These are phyloP conservation scores for Mesembryanthemum crystallinum DNA, from an alignment of 148 eudicot species.

Conservation along the genomic window DNA sequence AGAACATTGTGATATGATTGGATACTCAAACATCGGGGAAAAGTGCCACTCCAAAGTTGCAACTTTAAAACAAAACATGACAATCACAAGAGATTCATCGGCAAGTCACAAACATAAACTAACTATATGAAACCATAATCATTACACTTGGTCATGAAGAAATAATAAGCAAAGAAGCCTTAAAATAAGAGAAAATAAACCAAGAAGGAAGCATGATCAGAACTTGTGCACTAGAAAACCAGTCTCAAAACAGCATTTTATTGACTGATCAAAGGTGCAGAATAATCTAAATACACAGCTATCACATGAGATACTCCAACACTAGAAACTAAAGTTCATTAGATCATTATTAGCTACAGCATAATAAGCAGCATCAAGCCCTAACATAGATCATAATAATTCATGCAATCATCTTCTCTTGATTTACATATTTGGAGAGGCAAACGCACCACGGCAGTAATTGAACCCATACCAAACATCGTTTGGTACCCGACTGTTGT, in stretches of 20 bases:
- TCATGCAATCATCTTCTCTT: slow-evolving; percentile 1
- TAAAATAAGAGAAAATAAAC: background rate
- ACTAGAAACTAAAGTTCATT: background rate
- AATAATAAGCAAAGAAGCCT: background rate
- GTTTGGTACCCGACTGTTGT: slow-evolving; percentile 40
- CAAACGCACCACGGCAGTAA: slow-evolving; percentile 38
- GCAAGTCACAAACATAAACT: background rate
- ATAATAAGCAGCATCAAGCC: slow-evolving; percentile 9
- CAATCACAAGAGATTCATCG: background rate
- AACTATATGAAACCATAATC: background rate
- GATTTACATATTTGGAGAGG: slow-evolving; percentile 33
- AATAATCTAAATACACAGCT: slow-evolving; percentile 9
- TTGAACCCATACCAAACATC: slow-evolving; percentile 54
- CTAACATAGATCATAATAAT: slow-evolving; percentile 15
- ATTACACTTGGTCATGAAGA: background rate
- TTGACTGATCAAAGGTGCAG: slow-evolving; percentile 20
- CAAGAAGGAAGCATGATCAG: background rate
- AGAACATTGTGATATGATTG: background rate
- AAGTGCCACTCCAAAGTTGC: background rate
- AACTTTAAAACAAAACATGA: background rate
- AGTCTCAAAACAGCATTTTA: background rate
- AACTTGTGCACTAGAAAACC: background rate
- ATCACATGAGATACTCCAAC: slow-evolving; percentile 2
- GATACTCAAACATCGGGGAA: background rate
- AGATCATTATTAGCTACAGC: background rate